Evolutionary conservation across 768 basidiomycete species (phyloP), one percentile per base, ranked within the genome.

Genomic region (Mycena latifolia): DNA sequence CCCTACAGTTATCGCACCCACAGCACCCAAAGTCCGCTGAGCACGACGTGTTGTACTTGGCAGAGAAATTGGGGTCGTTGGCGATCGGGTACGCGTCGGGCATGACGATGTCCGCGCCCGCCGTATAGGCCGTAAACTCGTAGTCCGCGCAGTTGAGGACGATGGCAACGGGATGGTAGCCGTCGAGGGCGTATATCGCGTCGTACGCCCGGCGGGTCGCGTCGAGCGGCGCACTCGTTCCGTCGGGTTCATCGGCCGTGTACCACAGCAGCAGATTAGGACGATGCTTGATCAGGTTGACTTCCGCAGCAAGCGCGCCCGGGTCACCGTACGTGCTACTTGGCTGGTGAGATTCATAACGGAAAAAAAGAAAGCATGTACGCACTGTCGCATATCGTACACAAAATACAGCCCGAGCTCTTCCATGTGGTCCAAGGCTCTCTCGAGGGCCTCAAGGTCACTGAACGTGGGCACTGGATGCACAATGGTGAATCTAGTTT

Each of bases 1-100:
- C 88, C 31, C 77, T 71, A 72, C 88, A 89, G 63, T 87, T 84
- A 69, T 89, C 89, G 68, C 89, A 90, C 7, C 89, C 89, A 55
- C 87, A 89, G 70, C 81, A 82, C 5, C 87, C 89, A 60, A 81
- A 87, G 58, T 82, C 79, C 3, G 70, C 63, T 2, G 85, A 84
- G 72, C 86, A 87, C 2, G 76, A 46, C 0, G 86, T 87, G 50
- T 81, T 63, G 79, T 84, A 86, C 25, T 77, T 75, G 54, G 67
- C 73, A 33, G 84, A 84, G 69, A 74, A 85, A 9, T 77, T 78
- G 37, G 79, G 81, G 55, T 86, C 83, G 73, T 81, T 86, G 9
- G 61, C 70, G 33, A 75, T 64, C 24, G 69, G 66, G 68, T 80
- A 83, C 25, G 78, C 77, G 64, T 87, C 86, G 65, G 86, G 85